phyloP scores from a whole-genome alignment of 805 yeast species.

The Lipomyces sp. region DNA sequence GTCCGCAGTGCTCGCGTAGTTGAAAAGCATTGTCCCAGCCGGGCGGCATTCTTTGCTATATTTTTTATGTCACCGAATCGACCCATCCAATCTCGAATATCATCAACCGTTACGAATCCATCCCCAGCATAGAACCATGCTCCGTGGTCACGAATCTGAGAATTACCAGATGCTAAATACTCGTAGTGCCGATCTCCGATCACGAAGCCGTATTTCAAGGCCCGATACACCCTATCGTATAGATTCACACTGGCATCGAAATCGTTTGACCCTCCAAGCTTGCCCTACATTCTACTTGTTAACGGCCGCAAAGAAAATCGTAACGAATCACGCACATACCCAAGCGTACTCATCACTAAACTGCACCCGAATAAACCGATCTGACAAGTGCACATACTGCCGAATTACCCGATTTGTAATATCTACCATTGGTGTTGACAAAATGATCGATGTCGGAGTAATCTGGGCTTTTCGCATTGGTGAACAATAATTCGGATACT shows the following conservation, averaged over 20 bases:
- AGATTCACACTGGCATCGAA: not conserved
- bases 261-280: not conserved
- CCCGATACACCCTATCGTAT: constrained; percentile 8
- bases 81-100: constrained; percentile 16
- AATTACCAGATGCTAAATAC: constrained; percentile 15
- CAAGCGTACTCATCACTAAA: constrained; percentile 10
- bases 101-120: constrained; percentile 7
- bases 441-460: constrained; percentile 10
- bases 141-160: constrained; percentile 18
- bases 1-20: constrained; percentile 17
- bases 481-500: constrained; percentile 16
- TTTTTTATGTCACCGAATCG: not conserved
- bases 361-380: constrained; percentile 13
- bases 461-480: constrained; percentile 14
- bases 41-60: constrained; percentile 13
- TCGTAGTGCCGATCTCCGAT: constrained; percentile 14
- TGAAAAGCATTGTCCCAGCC: constrained; percentile 18
- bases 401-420: constrained; percentile 18
- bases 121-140: constrained; percentile 17
- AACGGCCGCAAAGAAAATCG: not conserved
- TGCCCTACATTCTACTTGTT: constrained; percentile 2
- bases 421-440: constrained; percentile 17
- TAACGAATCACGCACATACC: not conserved
- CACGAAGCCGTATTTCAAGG: constrained; percentile 10
- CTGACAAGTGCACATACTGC: constrained; percentile 7